Percentiles rank a stretch among this genome's conserved stretches.
phyloP scores from a whole-genome alignment of 768 basidiomycete genomes.

The Tulasnella sp. region DNA sequence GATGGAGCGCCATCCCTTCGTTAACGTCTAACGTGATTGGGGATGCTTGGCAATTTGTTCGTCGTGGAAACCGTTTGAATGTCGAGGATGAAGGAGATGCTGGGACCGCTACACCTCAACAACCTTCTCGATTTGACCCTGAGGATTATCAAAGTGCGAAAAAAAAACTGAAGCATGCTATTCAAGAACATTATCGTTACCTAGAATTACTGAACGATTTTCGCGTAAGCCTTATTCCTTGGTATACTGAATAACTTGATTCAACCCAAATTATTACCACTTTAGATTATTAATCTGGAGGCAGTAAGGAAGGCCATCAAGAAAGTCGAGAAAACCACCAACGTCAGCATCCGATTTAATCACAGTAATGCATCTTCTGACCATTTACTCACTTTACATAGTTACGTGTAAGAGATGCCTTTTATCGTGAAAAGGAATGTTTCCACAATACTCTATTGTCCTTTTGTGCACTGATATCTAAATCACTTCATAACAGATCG shows the following conservation, averaged over 20 bases:
- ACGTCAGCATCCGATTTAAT: constrained; percentile 29
- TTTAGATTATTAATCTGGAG: constrained; percentile 69
- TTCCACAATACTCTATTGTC: background rate
- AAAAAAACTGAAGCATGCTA: constrained; percentile 69
- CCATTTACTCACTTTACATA: constrained; percentile 20
- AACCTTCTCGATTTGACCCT: constrained; percentile 35
- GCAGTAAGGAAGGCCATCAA: constrained; percentile 80
- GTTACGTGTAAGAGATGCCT: constrained; percentile 60
- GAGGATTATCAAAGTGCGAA: constrained; percentile 78
- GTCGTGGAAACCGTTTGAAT: background rate
- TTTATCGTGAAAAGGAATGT: constrained; percentile 66
- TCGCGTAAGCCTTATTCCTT: constrained; percentile 38
- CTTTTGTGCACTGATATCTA: background rate
- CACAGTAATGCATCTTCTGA: too few species aligned
- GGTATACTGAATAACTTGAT: background rate
- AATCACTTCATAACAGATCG: background rate
- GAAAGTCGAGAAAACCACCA: constrained; percentile 73
- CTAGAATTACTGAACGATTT: constrained; percentile 83
- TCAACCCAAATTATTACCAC: constrained; percentile 3
- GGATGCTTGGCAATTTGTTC: background rate
- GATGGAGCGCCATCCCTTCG: background rate
- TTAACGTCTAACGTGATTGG: background rate
- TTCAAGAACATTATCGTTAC: constrained; percentile 71
- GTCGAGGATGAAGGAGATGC: background rate
- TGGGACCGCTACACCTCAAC: background rate